Evolutionary conservation across 2,329 filamentous ascomycete species (phyloP).

Genomic region (Uncinocarpus reesii): DNA sequence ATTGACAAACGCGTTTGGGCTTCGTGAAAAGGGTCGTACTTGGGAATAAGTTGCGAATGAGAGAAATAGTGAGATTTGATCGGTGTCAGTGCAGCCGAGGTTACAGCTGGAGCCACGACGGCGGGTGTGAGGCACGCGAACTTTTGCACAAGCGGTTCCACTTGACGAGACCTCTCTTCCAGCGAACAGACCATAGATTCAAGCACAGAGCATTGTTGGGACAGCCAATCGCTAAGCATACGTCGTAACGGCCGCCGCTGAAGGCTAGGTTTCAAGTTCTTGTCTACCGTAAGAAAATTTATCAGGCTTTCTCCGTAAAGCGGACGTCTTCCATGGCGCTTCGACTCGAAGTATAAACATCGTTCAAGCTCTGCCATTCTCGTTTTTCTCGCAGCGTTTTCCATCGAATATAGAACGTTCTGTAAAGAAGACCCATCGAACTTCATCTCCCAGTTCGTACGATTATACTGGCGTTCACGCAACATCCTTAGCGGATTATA

Average conservation of each 20-base stretch:
- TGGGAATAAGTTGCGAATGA: conserved; percentile 42
- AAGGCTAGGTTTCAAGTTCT: conserved; percentile 49
- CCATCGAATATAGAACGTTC: conserved; percentile 61
- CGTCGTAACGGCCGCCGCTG: conserved; percentile 51
- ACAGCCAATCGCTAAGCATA: conserved; percentile 63
- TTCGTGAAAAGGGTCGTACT: conserved; percentile 80
- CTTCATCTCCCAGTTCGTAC: conserved; percentile 45
- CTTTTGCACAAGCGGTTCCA: conserved; percentile 69
- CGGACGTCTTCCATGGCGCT: conserved; percentile 68
- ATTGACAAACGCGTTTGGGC: conserved; percentile 86
- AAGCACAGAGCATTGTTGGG: conserved; percentile 50
- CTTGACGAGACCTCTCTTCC: conserved; percentile 57
- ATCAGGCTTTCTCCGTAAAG: conserved; percentile 73
- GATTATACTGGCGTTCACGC: conserved; percentile 56
- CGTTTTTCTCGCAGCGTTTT: conserved; percentile 58
- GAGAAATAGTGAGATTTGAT: conserved; percentile 42
- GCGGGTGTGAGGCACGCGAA: conserved; percentile 90
- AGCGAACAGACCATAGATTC: conserved; percentile 60
- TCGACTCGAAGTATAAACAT: conserved; percentile 67
- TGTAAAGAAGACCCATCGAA: conserved; percentile 58
- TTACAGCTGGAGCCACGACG: conserved; percentile 70
- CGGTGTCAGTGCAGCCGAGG: conserved; percentile 56
- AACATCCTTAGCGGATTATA: conserved; percentile 60
- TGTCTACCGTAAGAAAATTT: conserved; percentile 58
- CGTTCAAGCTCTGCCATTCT: conserved; percentile 71